These are phyloP conservation scores for Peronospora farinosa DNA, from an alignment of 352 stramenopile species.

Conservation along the genomic window DNA sequence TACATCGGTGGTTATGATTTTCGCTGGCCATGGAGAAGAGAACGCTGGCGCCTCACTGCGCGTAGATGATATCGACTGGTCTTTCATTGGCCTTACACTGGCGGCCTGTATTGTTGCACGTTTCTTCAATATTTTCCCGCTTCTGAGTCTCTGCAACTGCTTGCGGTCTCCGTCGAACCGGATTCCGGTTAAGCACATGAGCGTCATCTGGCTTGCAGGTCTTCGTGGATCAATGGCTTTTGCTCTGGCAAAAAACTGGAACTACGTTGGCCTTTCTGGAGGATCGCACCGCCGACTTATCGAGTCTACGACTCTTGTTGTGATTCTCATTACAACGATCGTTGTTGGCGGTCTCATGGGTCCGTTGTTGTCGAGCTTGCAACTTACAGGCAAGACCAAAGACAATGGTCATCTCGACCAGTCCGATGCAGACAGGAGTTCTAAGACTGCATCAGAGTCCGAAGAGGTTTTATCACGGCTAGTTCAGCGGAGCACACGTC, in stretches of 20 bases:
- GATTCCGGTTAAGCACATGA: constrained; percentile 74
- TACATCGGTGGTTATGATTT: constrained; percentile 79
- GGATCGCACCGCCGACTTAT: constrained; percentile 72
- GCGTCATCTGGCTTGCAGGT: constrained; percentile 89
- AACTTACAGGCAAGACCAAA: constrained; percentile 36
- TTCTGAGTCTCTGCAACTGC: constrained; percentile 70
- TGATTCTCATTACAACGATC: constrained; percentile 84
- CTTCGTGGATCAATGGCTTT: constrained; percentile 92
- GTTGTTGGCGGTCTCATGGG: constrained; percentile 72
- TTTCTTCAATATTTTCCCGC: constrained; percentile 73
- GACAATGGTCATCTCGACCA: constrained; percentile 30
- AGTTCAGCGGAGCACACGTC: constrained; percentile 40
- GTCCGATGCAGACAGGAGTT: constrained; percentile 38
- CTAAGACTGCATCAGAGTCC: constrained; percentile 26
- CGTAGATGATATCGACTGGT: constrained; percentile 77
- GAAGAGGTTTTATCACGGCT: constrained; percentile 25
- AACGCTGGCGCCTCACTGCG: constrained; percentile 49
- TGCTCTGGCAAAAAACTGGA: constrained; percentile 83
- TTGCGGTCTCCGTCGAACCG: constrained; percentile 41
- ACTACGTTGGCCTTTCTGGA: constrained; percentile 61
- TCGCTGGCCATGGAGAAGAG: constrained; percentile 57
- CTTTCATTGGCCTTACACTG: constrained; percentile 75
- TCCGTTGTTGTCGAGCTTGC: constrained; percentile 51
- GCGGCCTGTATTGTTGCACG: constrained; percentile 59
- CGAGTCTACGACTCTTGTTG: constrained; percentile 82